These are phyloP conservation scores for Solanum piurae DNA, from an alignment of 257 asterid species.

Conservation along the genomic window DNA sequence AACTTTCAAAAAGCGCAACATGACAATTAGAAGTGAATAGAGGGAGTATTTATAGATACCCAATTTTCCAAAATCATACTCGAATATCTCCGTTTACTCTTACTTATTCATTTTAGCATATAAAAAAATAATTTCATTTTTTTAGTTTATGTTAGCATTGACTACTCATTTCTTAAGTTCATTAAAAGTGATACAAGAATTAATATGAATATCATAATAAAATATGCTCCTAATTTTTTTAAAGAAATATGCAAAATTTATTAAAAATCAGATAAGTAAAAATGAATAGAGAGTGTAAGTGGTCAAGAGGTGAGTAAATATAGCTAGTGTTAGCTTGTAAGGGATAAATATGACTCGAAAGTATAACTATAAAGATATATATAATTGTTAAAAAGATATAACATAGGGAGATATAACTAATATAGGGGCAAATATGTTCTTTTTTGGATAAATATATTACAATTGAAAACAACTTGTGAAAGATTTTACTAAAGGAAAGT, in stretches of 20 bases:
- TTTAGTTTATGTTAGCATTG: not conserved
- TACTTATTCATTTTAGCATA: not conserved
- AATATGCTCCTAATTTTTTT: too few species aligned
- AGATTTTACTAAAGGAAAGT: not conserved
- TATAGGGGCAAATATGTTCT: too few species aligned
- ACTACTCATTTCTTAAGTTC: not conserved
- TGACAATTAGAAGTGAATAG: too few species aligned
- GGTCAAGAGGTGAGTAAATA: too few species aligned
- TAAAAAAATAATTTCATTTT: not conserved
- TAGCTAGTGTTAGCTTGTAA: not conserved
- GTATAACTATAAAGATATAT: too few species aligned
- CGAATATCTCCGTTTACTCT: not conserved
- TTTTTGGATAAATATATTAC: not conserved
- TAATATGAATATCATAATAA: too few species aligned
- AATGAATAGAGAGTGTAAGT: not conserved
- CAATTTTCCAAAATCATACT: not conserved
- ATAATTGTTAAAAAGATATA: too few species aligned
- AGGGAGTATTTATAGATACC: not conserved
- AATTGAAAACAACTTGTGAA: not conserved
- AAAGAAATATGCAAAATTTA: not conserved
- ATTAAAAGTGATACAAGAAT: too few species aligned
- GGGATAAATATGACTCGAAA: not conserved
- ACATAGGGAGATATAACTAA: too few species aligned
- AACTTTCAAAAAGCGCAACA: accelerated
- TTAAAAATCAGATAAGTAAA: too few species aligned